Conservation (phyloP, 192 early-diverging fungal species). For the Dissophora ornata region DNA sequence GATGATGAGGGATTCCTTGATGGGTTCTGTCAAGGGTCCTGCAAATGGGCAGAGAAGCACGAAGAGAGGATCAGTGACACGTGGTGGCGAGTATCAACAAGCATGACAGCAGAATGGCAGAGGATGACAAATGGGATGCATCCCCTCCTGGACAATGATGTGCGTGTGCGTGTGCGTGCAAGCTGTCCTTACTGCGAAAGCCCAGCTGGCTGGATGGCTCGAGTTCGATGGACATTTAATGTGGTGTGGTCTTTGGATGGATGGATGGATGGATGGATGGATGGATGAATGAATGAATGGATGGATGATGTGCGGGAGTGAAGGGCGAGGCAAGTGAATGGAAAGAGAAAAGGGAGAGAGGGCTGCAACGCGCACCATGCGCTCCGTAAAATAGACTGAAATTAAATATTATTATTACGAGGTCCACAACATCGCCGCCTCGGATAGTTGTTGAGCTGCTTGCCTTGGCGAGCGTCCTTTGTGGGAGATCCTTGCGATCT, state of each 20-base stretch:
- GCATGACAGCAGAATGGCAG: background rate
- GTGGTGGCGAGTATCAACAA: too few species aligned
- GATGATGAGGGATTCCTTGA: slow-evolving; percentile 67
- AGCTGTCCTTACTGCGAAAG: slow-evolving; percentile 64
- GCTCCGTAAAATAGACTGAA: too few species aligned
- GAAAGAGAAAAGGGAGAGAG: background rate
- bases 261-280: background rate
- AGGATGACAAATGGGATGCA: background rate
- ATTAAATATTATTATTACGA: too few species aligned
- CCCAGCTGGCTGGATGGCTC: slow-evolving; percentile 65
- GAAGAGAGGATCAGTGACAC: background rate
- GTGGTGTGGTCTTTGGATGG: background rate
- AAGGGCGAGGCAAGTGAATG: background rate
- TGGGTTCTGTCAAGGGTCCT: slow-evolving; percentile 74
- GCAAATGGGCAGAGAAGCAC: background rate
- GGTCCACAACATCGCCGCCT: too few species aligned
- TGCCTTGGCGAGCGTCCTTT: too few species aligned
- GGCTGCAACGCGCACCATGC: too few species aligned
- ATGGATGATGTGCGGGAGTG: slow-evolving; percentile 13
- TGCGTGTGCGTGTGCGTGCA: background rate
- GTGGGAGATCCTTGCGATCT: too few species aligned
- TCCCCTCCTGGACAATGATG: background rate
- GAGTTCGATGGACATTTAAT: slow-evolving; percentile 68
- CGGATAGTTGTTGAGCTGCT: too few species aligned
- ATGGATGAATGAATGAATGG: too few species aligned